A percentile compares a stretch with the other conserved stretches of the same genome.
Evolutionary conservation across 129 eudicot species (phyloP).

Genomic region (Flaveria sonorensis): DNA sequence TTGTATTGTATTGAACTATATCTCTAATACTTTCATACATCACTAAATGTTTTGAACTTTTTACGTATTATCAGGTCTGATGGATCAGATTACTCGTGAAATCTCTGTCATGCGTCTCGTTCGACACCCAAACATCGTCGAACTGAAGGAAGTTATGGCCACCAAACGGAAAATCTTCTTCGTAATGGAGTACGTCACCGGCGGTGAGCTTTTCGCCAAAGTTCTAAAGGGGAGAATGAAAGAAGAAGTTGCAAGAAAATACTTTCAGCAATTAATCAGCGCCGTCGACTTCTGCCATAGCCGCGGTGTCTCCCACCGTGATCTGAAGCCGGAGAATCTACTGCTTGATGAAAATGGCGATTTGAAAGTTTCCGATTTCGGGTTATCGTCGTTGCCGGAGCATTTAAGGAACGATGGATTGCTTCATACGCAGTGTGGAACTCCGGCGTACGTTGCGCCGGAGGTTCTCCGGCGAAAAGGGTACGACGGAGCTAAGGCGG

Average conservation of each 20-base stretch:
- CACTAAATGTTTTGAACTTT: not conserved
- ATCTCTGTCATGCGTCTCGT: constrained; percentile 78
- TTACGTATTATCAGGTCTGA: constrained; percentile 30
- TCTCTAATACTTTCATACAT: not conserved
- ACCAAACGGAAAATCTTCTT: constrained; percentile 61
- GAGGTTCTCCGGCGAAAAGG: constrained; percentile 81
- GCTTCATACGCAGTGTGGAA: constrained; percentile 84
- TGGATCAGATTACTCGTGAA: constrained; percentile 80
- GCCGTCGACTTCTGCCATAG: constrained; percentile 88
- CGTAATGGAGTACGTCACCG: constrained; percentile 79
- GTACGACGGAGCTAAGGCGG: constrained; percentile 77
- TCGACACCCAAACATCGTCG: constrained; percentile 80
- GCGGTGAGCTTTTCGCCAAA: constrained; percentile 83
- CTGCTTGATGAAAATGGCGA: constrained; percentile 61
- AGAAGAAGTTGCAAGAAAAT: constrained; percentile 64
- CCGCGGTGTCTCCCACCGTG: constrained; percentile 77
- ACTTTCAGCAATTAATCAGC: constrained; percentile 80
- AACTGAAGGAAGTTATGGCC: constrained; percentile 73
- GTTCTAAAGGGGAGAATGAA: constrained; percentile 57
- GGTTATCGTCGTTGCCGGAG: constrained; percentile 81
- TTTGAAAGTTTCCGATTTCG: constrained; percentile 75
- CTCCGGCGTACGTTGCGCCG: constrained; percentile 96
- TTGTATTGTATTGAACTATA: not conserved
- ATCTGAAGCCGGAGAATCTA: constrained; percentile 78
- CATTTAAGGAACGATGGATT: constrained; percentile 66